Conservation (phyloP, 441 rosid species). For the Eutrema salsugineum region DNA sequence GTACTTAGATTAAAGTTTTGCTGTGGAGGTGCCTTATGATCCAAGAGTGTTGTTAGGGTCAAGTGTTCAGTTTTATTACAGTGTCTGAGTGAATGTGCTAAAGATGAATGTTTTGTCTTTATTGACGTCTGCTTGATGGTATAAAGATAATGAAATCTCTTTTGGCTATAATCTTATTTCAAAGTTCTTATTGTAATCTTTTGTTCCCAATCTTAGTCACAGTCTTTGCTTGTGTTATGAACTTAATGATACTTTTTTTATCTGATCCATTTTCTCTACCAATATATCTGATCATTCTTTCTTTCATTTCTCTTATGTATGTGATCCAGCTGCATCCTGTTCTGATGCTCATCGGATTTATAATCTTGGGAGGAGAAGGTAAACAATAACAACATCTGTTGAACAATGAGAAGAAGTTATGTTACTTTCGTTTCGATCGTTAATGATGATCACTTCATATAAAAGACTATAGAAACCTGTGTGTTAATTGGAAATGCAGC, state of each 20-base stretch:
- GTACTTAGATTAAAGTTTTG: not conserved
- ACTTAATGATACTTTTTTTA: not conserved
- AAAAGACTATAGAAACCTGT: not conserved
- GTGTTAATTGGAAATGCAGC: conserved; percentile 41
- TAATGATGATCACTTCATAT: not conserved
- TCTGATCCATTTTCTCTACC: not conserved
- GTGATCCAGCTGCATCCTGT: conserved; percentile 81
- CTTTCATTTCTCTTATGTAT: too few relatives aligned
- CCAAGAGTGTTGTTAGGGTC: not conserved
- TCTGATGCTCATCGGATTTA: conserved; percentile 78
- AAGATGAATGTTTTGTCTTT: not conserved
- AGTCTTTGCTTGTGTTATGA: not conserved
- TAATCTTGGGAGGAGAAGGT: conserved; percentile 96
- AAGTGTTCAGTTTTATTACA: not conserved
- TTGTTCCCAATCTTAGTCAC: not conserved
- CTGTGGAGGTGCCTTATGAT: not conserved
- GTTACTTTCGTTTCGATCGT: not conserved
- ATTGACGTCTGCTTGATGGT: not conserved
- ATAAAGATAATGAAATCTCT: not conserved
- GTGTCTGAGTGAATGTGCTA: not conserved
- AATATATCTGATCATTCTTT: not conserved
- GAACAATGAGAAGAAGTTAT: not conserved
- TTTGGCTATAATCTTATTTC: not conserved
- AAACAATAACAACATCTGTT: conserved; percentile 10
- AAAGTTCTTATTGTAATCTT: not conserved